These are phyloP conservation scores for Dactylis glomerata DNA, from an alignment of 176 grass and related monocot species.

Conservation along the genomic window DNA sequence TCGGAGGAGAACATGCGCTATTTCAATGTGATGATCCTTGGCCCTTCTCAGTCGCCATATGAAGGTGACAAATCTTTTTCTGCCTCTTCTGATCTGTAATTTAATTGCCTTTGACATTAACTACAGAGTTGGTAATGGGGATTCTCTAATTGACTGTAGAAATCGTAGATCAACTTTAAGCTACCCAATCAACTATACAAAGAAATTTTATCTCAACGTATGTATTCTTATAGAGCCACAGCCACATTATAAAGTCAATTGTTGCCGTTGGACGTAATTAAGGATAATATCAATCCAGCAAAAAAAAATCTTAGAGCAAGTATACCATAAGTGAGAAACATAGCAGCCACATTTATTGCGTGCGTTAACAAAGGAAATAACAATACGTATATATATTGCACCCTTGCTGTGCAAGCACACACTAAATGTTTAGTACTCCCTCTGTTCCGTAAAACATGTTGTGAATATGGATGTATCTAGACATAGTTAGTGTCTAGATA, in stretches of 20 bases:
- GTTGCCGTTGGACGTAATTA: neutral
- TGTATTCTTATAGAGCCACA: neutral
- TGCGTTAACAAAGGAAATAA: neutral
- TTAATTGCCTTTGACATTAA: neutral
- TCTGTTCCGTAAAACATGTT: too few species aligned
- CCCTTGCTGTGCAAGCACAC: neutral
- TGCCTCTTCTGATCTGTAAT: slow-evolving; percentile 8
- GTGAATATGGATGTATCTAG: too few species aligned
- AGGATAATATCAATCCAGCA: neutral
- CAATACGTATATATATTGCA: neutral
- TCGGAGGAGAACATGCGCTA: slow-evolving; percentile 99
- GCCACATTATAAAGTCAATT: neutral
- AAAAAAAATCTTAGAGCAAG: neutral
- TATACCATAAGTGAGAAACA: neutral
- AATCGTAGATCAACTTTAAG: neutral
- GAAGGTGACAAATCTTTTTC: slow-evolving; percentile 42
- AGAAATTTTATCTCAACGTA: neutral
- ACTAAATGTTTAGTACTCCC: neutral
- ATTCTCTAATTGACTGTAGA: slow-evolving; percentile 9
- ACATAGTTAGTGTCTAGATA: too few species aligned
- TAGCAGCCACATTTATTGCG: neutral
- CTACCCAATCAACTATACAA: neutral
- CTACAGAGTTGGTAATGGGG: neutral
- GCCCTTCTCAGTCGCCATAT: slow-evolving; percentile 77
- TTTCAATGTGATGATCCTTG: slow-evolving; percentile 97